phyloP scores from a whole-genome alignment of 768 basidiomycete species.

The Pleurotus tuber-regium region DNA sequence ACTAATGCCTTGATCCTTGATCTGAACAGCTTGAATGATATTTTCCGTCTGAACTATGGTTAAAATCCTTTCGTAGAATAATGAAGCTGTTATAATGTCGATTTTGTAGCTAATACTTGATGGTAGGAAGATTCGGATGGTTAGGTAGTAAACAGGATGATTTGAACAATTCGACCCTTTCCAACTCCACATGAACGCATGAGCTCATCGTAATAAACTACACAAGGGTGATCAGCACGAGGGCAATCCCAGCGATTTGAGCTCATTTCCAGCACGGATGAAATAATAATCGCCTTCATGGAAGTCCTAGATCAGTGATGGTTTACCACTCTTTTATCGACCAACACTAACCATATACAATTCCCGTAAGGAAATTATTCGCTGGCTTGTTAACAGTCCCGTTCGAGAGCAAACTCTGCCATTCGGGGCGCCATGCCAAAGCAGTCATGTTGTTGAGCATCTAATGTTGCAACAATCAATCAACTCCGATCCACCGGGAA shows the following conservation, averaged over 20 bases:
- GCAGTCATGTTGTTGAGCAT: slow-evolving; percentile 46
- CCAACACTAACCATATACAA: slow-evolving; percentile 44
- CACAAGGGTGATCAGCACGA: slow-evolving; percentile 13
- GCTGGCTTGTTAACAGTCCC: slow-evolving; percentile 61
- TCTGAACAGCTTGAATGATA: slow-evolving; percentile 84
- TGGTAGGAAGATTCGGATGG: too few relatives aligned
- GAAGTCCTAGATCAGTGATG: not conserved
- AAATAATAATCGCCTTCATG: slow-evolving; percentile 45
- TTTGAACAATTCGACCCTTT: not conserved
- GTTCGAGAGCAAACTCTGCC: slow-evolving; percentile 65
- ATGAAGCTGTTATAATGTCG: too few relatives aligned
- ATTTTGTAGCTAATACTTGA: too few relatives aligned
- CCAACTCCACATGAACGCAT: not conserved
- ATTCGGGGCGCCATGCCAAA: slow-evolving; percentile 56
- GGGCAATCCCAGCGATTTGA: slow-evolving; percentile 31
- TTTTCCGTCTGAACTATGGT: slow-evolving; percentile 88
- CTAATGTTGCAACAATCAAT: slow-evolving; percentile 20
- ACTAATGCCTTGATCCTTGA: not conserved
- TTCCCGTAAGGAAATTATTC: slow-evolving; percentile 58
- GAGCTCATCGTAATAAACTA: not conserved
- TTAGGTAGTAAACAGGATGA: too few relatives aligned
- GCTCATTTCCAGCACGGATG: slow-evolving; percentile 36
- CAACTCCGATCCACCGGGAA: not conserved
- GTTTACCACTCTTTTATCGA: not conserved
- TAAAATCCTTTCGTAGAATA: too few relatives aligned